Base-by-base conservation (phyloP, 495 filamentous ascomycete genomes). In the Oidiodendron maius region DNA sequence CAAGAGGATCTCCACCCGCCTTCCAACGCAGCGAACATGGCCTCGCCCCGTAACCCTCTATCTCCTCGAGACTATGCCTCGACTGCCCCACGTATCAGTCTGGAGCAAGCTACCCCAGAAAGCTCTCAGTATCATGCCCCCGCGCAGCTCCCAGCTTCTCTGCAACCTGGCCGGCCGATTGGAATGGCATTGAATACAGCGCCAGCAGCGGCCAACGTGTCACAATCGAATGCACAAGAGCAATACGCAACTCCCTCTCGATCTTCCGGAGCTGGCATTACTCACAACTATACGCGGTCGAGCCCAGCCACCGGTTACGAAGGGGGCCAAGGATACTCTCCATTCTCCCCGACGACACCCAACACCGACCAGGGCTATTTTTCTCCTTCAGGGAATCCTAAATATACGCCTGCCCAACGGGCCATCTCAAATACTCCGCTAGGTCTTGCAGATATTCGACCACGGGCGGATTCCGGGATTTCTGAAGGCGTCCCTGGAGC, bases 361-460 rank as follows among this genome's bases (percentile, higher is more conserved):
- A 81, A 86, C 22, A 64, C 76, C 32, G 58, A 56, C 23, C 55
- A 62, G 39, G 60, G 66, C n/a, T 83, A 87, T 60, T 89, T 81
- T 65, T 72, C 82, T 40, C 77, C 83, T 36, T 82, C 86, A 11
- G 78, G 80, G 9, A 80, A 76, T 34, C 59, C 73, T 49, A 86
- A 77, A 58, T 88, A 84, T 64, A 71, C 81, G 18, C 78, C 86
- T n/a, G 77, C 80, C 5, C 81, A 84, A 55, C 85, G 87, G 32
- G 81, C 81, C 21, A 72, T 86, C 34, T 83, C 82, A 32, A 87
- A 91, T 60, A 94, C 89, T 4, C 90, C 90, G 3, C 75, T 96
- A 17, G 91, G 87, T 4, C 75, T 96, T n/a, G 83, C 86, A 35
- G 89, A 96, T 63, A 95, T 96, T 61, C 76, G 91, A 37, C 84